Evolutionary conservation across 2,329 filamentous ascomycete genomes (phyloP).

Genomic region (Fusarium penzigii): DNA sequence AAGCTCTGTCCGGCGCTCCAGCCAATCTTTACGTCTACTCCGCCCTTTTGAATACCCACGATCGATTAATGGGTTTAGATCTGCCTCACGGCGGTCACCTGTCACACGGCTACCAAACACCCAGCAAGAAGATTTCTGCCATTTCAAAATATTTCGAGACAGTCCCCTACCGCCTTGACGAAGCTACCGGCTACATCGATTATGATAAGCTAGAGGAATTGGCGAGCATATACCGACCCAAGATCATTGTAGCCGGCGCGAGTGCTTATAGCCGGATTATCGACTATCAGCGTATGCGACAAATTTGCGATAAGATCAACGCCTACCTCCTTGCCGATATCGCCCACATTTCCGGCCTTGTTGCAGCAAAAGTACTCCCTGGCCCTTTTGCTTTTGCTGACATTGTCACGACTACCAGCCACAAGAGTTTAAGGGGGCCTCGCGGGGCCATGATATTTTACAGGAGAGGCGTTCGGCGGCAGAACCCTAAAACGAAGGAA

Average conservation of each 20-base stretch:
- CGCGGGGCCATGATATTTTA: conserved; percentile 98
- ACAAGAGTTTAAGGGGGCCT: conserved; percentile 95
- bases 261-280: conserved; percentile 96
- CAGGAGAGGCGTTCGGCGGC: conserved; percentile 84
- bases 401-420: conserved; percentile 95
- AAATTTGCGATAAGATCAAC: conserved; percentile 87
- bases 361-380: conserved; percentile 88
- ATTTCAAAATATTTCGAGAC: conserved; percentile 99
- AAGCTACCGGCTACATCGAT: conserved; percentile 90
- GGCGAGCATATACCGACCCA: conserved; percentile 87
- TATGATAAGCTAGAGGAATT: conserved; percentile 89
- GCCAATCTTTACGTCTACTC: conserved; percentile 94
- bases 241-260: conserved; percentile 91
- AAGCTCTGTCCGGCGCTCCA: conserved; percentile 73
- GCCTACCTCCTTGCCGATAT: conserved; percentile 95
- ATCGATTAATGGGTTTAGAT: conserved; percentile 95
- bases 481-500: conserved; percentile 82
- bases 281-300: conserved; percentile 89
- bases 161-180: conserved; percentile 88
- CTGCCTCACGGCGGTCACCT: conserved; percentile 95
- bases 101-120: conserved; percentile 96
- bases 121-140: conserved; percentile 93
- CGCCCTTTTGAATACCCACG: conserved; percentile 87
- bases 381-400: conserved; percentile 88
- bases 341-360: conserved; percentile 93